Evolutionary conservation across 225 moss, liverwort and hornwort genomes (phyloP).

Genomic region (Pleurozium schreberi): DNA sequence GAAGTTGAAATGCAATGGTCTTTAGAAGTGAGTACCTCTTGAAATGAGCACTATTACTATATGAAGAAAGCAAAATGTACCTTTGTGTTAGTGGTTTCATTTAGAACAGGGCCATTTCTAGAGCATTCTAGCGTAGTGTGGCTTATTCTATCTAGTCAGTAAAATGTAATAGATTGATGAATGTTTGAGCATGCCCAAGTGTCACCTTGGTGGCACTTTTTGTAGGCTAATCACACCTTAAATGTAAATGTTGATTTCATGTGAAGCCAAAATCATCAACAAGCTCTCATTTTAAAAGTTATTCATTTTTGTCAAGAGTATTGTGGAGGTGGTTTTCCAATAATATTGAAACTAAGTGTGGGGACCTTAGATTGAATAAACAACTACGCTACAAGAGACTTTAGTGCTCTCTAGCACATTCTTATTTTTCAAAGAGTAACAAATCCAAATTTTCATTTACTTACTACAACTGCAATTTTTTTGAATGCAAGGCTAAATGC

Average conservation of each 20-base stretch:
- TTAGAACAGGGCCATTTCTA: no score
- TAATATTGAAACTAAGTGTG: neutral
- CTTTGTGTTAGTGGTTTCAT: no score
- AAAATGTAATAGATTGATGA: no score
- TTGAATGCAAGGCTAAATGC: neutral
- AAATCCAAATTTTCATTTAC: neutral
- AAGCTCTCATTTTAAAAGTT: neutral
- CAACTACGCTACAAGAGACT: neutral
- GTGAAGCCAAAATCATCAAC: neutral
- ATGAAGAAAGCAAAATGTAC: no score
- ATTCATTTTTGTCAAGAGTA: neutral
- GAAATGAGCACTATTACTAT: no score
- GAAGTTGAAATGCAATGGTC: no score
- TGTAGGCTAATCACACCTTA: neutral
- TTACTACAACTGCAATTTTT: neutral
- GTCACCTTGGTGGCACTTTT: fast-evolving
- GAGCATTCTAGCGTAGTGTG: no score
- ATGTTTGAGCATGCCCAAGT: neutral
- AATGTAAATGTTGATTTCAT: neutral
- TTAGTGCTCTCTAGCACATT: no score
- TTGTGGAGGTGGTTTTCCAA: neutral
- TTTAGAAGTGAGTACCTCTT: no score
- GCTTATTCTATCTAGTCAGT: no score
- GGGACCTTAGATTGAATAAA: neutral
- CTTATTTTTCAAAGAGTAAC: neutral